Evolutionary conservation across 345 rosid species (phyloP).

Genomic region (Dipteronia dyeriana): DNA sequence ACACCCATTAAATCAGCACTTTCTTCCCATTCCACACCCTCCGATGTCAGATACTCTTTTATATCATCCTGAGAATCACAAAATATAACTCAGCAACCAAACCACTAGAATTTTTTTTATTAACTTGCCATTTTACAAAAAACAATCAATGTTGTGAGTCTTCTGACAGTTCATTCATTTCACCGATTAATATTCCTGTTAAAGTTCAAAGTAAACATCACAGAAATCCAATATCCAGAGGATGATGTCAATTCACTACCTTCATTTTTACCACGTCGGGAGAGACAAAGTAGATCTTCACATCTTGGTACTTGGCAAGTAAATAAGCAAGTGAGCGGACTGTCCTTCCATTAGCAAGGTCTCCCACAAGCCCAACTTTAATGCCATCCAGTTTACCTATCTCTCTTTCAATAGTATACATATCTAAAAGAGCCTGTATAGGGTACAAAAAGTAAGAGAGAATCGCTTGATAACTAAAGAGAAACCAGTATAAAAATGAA

Average conservation of each 20-base stretch:
- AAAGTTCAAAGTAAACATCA: background rate
- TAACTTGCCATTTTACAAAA: background rate
- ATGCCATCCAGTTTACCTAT: conserved; percentile 88
- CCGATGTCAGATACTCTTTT: conserved; percentile 72
- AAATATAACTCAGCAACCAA: background rate
- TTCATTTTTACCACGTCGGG: conserved; percentile 95
- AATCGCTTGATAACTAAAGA: background rate
- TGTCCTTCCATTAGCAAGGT: conserved; percentile 96
- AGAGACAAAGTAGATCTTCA: conserved; percentile 86
- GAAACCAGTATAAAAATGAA: background rate
- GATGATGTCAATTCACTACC: conserved; percentile 37
- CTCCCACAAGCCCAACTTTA: conserved; percentile 90
- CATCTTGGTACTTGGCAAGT: conserved; percentile 80
- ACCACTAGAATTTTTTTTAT: background rate
- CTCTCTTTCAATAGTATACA: conserved; percentile 87
- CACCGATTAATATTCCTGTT: too few relatives aligned
- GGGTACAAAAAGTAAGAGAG: background rate
- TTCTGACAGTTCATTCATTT: background rate
- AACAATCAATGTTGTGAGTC: background rate
- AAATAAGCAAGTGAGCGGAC: conserved; percentile 92
- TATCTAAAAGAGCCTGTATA: conserved; percentile 86
- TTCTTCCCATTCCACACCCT: conserved; percentile 88
- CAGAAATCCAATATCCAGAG: background rate
- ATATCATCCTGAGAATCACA: conserved; percentile 74
- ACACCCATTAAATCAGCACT: conserved; percentile 77